Base-by-base conservation (phyloP, 352 stramenopile genomes). In the Sclerospora graminicola region DNA sequence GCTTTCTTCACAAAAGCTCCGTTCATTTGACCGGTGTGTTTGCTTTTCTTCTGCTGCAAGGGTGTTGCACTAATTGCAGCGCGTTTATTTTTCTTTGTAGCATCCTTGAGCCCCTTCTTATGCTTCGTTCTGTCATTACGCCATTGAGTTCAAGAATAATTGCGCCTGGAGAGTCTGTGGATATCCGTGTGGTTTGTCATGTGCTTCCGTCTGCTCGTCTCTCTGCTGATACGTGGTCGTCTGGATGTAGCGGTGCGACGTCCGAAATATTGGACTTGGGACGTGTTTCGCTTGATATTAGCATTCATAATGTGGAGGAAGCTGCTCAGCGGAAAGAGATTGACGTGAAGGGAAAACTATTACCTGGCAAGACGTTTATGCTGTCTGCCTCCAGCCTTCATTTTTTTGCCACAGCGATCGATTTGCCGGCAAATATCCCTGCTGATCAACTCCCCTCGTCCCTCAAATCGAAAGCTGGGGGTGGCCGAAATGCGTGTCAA, bases 171-270 rank as follows among this genome's bases (percentile, higher is more conserved):
- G 82, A 94, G 18, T 88, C 73, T 2, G 60, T 89, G 13, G 82
- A 94, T 47, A 79, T 94, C 45, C 77, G 82, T 8, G 79, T 94
- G 3, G 71, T 87, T 14, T 89, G 82, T 35, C 65, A 80, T 29
- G 66, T 92, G 0, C 61, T 83, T 43, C 54, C 70, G 1, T 84
- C 70, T 11, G 73, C 80, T 46, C 69, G 80, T 32, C 71, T 80
- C 19, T 64, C 66, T 10, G 43, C 48, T 20, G 63, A 82, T 8
- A 69, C 57, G 8, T 60, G 75, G 57, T 52, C 66, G 13, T 51
- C 58, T 13, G 47, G 47, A 37, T 57, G 38, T 2, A 60, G 60
- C 40, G 60, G 64, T 21, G 26, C 56, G 46, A 53, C 60, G 47
- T 60, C 57, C 24, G 66, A 83, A 42, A 66, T 84, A 26, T 30